A percentile compares a stretch with the other conserved stretches of the same genome.
These are phyloP conservation scores for Monosporascus sp. DNA, from an alignment of 2,329 filamentous ascomycete species.

Conservation along the genomic window DNA sequence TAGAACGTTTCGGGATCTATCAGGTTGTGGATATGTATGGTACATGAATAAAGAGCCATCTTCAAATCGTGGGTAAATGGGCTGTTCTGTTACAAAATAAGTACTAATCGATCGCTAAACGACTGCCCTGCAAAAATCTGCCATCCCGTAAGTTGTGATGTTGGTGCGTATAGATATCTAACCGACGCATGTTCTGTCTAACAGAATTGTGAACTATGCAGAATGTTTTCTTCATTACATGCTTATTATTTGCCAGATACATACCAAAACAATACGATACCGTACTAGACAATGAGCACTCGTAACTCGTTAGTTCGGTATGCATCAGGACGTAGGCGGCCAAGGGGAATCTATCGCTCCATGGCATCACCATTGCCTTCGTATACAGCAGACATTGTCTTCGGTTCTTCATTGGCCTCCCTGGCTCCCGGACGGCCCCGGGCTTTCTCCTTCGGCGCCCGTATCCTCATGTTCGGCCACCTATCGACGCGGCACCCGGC, in stretches of 20 bases:
- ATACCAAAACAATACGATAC: not conserved
- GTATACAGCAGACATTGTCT: not conserved
- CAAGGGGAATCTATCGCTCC: conserved; percentile 7
- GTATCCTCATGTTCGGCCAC: conserved; percentile 2
- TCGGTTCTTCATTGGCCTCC: not conserved
- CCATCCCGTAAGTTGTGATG: too few relatives aligned
- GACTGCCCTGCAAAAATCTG: too few relatives aligned
- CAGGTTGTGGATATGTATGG: too few relatives aligned
- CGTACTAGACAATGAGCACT: not conserved
- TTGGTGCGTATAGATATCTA: too few relatives aligned
- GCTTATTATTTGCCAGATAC: not conserved
- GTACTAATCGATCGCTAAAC: too few relatives aligned
- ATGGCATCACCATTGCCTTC: conserved; percentile 11
- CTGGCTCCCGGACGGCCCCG: not conserved
- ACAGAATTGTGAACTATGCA: not conserved
- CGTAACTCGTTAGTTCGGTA: not conserved
- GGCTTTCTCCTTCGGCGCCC: not conserved
- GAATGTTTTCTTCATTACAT: not conserved
- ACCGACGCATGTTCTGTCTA: too few relatives aligned
- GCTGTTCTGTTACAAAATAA: too few relatives aligned
- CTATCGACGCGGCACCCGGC: conserved; percentile 16
- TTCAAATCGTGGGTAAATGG: too few relatives aligned
- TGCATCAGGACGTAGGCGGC: not conserved
- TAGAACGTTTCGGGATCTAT: too few relatives aligned
- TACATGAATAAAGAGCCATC: too few relatives aligned